A percentile compares a stretch with the other conserved stretches of the same genome.
These are phyloP conservation scores for Penicillium nucicola DNA, from an alignment of 495 filamentous ascomycete species.

Conservation along the genomic window DNA sequence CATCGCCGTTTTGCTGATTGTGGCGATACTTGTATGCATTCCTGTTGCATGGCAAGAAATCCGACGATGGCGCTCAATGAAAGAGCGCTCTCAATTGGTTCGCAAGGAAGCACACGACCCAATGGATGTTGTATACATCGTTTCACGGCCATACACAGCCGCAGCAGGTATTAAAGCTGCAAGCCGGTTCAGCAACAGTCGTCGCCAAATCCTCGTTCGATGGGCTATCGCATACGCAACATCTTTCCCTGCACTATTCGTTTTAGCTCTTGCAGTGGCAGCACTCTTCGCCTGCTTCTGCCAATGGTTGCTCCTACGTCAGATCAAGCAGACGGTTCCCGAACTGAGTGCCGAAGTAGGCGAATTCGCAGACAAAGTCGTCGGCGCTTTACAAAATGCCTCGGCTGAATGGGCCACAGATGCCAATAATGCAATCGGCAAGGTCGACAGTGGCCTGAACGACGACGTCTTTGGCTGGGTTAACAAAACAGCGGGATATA, in stretches of 20 bases:
- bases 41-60: constrained; percentile 80
- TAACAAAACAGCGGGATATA: constrained; percentile 69
- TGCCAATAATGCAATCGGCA: constrained; percentile 69
- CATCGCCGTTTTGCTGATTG: constrained; percentile 63
- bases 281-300: constrained; percentile 82
- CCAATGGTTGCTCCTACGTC: constrained; percentile 74
- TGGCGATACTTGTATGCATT: constrained; percentile 68
- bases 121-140: constrained; percentile 87
- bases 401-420: constrained; percentile 73
- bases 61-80: constrained; percentile 70
- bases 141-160: constrained; percentile 72
- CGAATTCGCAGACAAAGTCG: constrained; percentile 77
- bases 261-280: constrained; percentile 80
- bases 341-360: constrained; percentile 72
- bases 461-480: constrained; percentile 85
- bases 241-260: constrained; percentile 77
- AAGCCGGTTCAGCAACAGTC: constrained; percentile 61
- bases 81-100: constrained; percentile 64
- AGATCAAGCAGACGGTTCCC: constrained; percentile 73
- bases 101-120: constrained; percentile 65
- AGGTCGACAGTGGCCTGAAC: constrained; percentile 73
- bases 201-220: constrained; percentile 66
- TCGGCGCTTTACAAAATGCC: constrained; percentile 64
- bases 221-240: constrained; percentile 90
- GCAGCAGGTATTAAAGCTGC: constrained; percentile 69